phyloP scores from a whole-genome alignment of 257 asterid species.

The Coffea eugenioides region DNA sequence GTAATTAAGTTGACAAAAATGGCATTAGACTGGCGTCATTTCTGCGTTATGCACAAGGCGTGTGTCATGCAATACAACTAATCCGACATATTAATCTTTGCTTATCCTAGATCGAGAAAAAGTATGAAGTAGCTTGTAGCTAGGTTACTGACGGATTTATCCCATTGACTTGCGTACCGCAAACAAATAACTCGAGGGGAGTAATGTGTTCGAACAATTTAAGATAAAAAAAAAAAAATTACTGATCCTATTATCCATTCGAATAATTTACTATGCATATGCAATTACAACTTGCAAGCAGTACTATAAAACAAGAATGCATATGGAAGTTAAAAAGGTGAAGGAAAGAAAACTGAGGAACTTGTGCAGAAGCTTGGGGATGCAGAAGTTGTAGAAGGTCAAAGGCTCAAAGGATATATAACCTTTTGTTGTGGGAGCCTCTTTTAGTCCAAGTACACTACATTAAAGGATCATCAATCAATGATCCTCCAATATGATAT shows the following conservation, averaged over 20 bases:
- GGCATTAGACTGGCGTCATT: slow-evolving; percentile 4
- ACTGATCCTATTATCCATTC: not conserved
- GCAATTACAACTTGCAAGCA: not conserved
- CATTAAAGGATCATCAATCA: not conserved
- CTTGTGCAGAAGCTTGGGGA: too few species aligned
- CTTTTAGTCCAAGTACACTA: not conserved
- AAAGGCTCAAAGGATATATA: not conserved
- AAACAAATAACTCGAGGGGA: too few species aligned
- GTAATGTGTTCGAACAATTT: not conserved
- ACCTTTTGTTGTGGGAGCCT: not conserved
- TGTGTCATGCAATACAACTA: not conserved
- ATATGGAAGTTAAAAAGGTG: slow-evolving; percentile 12
- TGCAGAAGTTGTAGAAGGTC: slow-evolving; percentile 14
- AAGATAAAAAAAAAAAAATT: not conserved
- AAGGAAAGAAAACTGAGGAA: slow-evolving; percentile 7
- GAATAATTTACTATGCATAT: not conserved
- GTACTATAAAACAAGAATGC: not conserved
- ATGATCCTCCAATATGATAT: not conserved
- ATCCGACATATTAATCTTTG: not conserved
- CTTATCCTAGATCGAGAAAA: not conserved
- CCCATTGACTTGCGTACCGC: not conserved
- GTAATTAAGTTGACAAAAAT: not conserved
- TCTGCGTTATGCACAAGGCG: not conserved
- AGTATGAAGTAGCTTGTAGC: not conserved
- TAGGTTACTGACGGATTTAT: not conserved